Evolutionary conservation across 305 asterid species (phyloP).

Genomic region (Euphrasia arctica): DNA sequence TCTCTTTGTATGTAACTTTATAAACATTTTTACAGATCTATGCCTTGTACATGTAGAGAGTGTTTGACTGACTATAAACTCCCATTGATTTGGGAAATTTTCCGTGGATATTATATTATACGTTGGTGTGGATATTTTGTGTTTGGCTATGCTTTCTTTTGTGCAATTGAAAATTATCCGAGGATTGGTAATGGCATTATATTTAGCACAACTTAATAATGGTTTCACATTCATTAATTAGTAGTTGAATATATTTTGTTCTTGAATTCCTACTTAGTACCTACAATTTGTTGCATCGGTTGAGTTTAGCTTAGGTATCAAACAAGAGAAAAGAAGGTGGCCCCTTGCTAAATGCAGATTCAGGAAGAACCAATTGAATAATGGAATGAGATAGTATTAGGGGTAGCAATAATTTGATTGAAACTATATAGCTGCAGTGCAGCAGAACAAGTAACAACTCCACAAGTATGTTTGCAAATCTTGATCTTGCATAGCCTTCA

Average conservation of each 20-base stretch:
- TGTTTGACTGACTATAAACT: constrained; percentile 24
- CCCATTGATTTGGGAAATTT: constrained; percentile 33
- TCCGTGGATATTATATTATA: constrained; percentile 22
- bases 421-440: neutral
- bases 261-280: neutral
- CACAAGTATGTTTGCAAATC: neutral
- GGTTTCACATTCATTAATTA: neutral
- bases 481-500: neutral
- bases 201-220: too few relatives aligned
- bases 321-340: neutral
- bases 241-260: neutral
- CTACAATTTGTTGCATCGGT: too few relatives aligned
- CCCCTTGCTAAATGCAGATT: neutral
- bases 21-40: constrained; percentile 16
- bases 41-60: constrained; percentile 30
- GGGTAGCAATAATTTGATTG: neutral
- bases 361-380: too few relatives aligned
- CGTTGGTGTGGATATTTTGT: neutral
- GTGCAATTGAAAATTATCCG: neutral
- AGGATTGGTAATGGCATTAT: too few relatives aligned
- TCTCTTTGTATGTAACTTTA: constrained; percentile 18
- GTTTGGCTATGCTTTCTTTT: too few relatives aligned
- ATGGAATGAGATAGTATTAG: neutral
- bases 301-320: neutral
- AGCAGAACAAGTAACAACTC: neutral